Conservation (phyloP, 148 eudicot species). For the Rhododendron griersonianum region DNA sequence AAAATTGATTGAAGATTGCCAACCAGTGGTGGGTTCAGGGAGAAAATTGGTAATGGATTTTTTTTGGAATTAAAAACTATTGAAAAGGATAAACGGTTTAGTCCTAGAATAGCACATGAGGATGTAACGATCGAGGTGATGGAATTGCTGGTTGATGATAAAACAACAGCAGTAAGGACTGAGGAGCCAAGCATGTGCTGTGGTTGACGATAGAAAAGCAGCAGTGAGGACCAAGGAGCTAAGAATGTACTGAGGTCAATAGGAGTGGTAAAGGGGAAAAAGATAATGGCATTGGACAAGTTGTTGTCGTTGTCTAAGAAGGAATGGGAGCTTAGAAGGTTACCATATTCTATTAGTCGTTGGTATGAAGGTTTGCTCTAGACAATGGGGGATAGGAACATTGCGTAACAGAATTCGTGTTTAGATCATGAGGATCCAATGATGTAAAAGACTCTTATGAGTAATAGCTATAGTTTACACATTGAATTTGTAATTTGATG, state of each 20-base stretch:
- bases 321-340: not conserved
- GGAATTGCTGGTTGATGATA: not conserved
- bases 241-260: not conserved
- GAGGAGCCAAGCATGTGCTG: not conserved
- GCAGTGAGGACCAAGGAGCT: not conserved
- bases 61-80: not conserved
- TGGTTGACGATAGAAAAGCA: not conserved
- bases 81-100: not conserved
- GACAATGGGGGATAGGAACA: not conserved
- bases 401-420: not conserved
- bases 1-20: not conserved
- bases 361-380: not conserved
- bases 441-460: not conserved
- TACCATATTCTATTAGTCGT: not conserved
- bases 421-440: not conserved
- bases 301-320: not conserved
- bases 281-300: not conserved
- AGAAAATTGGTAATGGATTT: not conserved
- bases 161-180: not conserved
- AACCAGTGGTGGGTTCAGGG: not conserved
- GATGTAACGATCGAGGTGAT: not conserved
- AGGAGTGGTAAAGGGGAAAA: not conserved
- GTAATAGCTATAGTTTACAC: not conserved
- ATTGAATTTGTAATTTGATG: not conserved
- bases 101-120: not conserved